Evolutionary conservation across 371 early-diverging fungal species (phyloP), one percentile per base, ranked within the genome.

Genomic region (Conidiobolus incongruus): DNA sequence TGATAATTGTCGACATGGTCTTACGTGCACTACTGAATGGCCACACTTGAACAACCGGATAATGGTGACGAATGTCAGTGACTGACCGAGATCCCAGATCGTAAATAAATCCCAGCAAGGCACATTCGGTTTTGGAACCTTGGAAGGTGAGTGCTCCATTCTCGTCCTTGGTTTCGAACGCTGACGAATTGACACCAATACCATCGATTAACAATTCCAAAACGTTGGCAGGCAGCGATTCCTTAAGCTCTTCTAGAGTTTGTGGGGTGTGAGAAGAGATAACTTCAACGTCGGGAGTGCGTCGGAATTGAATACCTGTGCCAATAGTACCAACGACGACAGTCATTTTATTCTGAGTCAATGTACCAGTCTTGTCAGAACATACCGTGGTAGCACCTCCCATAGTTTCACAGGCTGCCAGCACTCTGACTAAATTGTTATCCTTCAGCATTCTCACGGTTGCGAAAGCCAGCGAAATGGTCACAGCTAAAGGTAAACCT

Each of bases 371-470:
- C 54, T 88, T 87, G 55, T 92, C 89, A 11, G 81, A 79, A 54
- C 89, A 88, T 28, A 92, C 66, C 3, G 83, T 83, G 5, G 87
- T 89, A 1, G 89, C 88, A 52, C 75, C 78, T 4, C 88, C 87
- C 89, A 89, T 89, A 28, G 84, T 87, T 59, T 92, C 93, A 52
- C 93, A 91, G 3, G 93, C 81, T 24, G 77, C 66, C 20, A 92
- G 56, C 19, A 81, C 69, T 15, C 90, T 70, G 3, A 92, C 92
- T 21, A 92, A 58, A 53, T 85, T 88, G 52, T 87, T 85, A 51
- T 87, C 88, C 55, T 80, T 79, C 38, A 89, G 65, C 92, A 92
- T 91, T 57, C 77, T 71, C n/a, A 66, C 72, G 19, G 77, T 76
- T 7, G 77, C 79, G 56, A 68, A 78, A 2, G 79, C 78, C 19